A percentile compares a stretch with the other conserved stretches of the same genome.
These are phyloP conservation scores for Penicillium daleae DNA, from an alignment of 495 filamentous ascomycete genomes.

Conservation along the genomic window DNA sequence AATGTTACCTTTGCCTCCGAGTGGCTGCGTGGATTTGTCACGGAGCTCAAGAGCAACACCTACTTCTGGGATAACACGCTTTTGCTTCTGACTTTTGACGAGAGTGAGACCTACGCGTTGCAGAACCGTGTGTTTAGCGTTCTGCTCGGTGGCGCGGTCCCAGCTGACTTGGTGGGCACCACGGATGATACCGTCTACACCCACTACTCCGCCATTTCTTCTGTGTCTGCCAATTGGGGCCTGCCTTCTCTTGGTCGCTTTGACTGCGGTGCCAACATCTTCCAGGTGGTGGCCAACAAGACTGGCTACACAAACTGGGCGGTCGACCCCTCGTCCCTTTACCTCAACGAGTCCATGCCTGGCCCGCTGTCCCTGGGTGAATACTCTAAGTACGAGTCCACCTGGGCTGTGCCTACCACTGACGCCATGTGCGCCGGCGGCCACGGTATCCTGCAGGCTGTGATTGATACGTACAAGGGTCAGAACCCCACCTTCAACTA, in stretches of 20 bases:
- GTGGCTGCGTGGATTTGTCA: constrained; percentile 67
- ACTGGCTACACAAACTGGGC: too few relatives aligned
- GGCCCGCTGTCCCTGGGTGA: too few relatives aligned
- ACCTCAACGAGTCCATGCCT: too few relatives aligned
- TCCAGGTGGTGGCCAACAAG: constrained; percentile 60
- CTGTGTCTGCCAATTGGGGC: constrained; percentile 69
- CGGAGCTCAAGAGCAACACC: constrained; percentile 61
- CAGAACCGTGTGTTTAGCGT: constrained; percentile 58
- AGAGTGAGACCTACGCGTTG: constrained; percentile 60
- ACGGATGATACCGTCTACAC: constrained; percentile 70
- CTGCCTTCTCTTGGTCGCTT: constrained; percentile 65
- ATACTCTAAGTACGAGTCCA: too few relatives aligned
- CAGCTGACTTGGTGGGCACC: constrained; percentile 57
- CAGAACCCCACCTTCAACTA: too few relatives aligned
- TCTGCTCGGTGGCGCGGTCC: constrained; percentile 67
- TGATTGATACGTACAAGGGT: too few relatives aligned
- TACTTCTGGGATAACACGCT: constrained; percentile 63
- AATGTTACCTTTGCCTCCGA: constrained; percentile 59
- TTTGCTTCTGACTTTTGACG: constrained; percentile 62
- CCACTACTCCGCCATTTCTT: constrained; percentile 71
- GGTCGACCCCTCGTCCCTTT: too few relatives aligned
- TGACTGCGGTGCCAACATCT: constrained; percentile 73
- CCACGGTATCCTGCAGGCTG: too few relatives aligned
- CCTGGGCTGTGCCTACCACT: too few relatives aligned
- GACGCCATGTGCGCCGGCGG: too few relatives aligned